phyloP scores from a whole-genome alignment of 2,329 filamentous ascomycete species.

The Leptographium radiaticola region DNA sequence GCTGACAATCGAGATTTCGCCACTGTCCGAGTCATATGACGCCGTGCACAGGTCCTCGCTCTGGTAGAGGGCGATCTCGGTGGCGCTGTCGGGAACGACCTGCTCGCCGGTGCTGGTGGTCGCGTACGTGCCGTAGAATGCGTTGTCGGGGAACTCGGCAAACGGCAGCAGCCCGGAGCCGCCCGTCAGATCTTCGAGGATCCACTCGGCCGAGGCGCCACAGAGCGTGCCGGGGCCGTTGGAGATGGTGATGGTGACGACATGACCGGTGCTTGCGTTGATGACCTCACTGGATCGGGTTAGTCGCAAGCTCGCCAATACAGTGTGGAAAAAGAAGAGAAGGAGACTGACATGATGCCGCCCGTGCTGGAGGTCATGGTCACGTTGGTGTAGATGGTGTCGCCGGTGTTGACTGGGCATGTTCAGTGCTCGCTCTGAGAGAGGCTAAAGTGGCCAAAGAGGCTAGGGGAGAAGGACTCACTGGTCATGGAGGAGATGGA shows the following conservation, averaged over 20 bases:
- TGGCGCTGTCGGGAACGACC: neutral
- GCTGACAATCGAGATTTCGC: neutral
- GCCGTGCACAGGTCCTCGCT: neutral
- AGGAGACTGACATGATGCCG: neutral
- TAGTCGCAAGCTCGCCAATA: neutral
- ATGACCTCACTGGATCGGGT: neutral
- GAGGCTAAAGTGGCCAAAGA: too few species aligned
- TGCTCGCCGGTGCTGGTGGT: too few species aligned
- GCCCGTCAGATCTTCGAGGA: neutral
- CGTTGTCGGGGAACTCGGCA: neutral
- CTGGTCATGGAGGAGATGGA: neutral
- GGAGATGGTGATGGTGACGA: neutral
- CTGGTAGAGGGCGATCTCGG: neutral
- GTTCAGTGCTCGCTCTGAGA: too few species aligned
- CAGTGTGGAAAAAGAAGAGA: neutral
- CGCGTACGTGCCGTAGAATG: too few species aligned
- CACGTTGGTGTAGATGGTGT: neutral
- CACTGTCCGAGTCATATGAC: neutral
- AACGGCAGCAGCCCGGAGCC: neutral
- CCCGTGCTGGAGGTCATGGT: neutral
- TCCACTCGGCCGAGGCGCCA: neutral
- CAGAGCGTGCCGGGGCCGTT: neutral
- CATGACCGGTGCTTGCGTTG: neutral
- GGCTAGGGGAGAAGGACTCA: neutral
- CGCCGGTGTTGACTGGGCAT: neutral